Evolutionary conservation across 2,329 filamentous ascomycete species (phyloP), one percentile per base, ranked within the genome.

Genomic region (Phialophora macrospora): DNA sequence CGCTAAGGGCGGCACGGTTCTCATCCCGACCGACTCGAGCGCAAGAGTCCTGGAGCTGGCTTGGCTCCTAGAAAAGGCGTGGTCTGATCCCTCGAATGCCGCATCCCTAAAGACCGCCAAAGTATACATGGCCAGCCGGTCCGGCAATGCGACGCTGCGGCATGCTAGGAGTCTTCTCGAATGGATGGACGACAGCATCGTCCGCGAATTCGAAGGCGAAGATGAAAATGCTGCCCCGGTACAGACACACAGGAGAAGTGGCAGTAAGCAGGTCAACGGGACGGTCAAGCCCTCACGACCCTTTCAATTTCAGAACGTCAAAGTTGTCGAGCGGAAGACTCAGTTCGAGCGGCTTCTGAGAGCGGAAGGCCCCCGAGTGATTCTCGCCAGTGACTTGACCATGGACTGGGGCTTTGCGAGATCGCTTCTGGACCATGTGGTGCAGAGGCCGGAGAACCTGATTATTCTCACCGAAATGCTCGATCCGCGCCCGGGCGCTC

Each of bases 161-260:
- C 92, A 97, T 71, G 91, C 94, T 28, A 86, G 93, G 71, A 97
- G 94, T 76, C 96, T 99, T 91, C 82, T 99, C 34, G 95, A 99
- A 75, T 99, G 95, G 95, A 98, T 99, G 93, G 93, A 98, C 75
- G 93, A 97, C 74, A 90, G 88, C 64, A 96, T 99, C 65, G 90
- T 96, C 49, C 88, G 93, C 62, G 94, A 98, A 73, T 96, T 97
- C 68, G 93, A 97, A 75, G 82, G 78, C 1, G 78, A 79, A 41
- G 76, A 75, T 26, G 78, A 80, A 63, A 74, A 73, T 59, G 44
- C 60, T 4, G 72, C 73, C 6, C 65, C 66, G 4, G 71, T 72
- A 9, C 77, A 79, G 65, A 68, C 71, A 11, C 74, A 77, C 41
- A 74, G 72, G 69, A 79, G 76, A 68, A 79, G 76, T 62, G 80